Evolutionary conservation across 768 basidiomycete genomes (phyloP).

Genomic region (Lactifluus pinguis): DNA sequence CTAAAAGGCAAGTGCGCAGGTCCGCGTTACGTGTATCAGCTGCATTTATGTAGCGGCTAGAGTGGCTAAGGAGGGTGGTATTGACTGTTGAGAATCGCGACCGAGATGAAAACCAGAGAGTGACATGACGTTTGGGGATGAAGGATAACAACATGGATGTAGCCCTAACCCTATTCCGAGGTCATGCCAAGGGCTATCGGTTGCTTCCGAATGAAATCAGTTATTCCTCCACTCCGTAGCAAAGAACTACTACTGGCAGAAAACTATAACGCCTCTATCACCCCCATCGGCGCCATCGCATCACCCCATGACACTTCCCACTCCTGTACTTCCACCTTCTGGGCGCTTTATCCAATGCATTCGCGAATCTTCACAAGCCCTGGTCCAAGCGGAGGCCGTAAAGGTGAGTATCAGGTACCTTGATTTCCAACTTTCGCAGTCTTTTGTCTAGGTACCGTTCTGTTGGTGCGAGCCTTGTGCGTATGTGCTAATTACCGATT

Average conservation of each 20-base stretch:
- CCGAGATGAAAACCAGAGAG: background rate
- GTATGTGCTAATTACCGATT: background rate
- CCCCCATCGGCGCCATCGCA: background rate
- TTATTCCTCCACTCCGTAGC: background rate
- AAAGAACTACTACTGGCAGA: background rate
- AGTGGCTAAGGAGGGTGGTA: background rate
- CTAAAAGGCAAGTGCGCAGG: constrained; percentile 42
- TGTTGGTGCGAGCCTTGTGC: background rate
- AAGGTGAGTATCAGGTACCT: constrained; percentile 33
- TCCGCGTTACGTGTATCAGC: constrained; percentile 28
- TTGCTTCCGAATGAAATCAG: background rate
- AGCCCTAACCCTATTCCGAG: constrained; percentile 6
- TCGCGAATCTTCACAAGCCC: constrained; percentile 40
- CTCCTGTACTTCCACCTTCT: constrained; percentile 35
- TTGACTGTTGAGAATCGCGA: background rate
- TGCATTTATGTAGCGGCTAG: background rate
- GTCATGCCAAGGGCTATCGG: background rate
- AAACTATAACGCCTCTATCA: background rate
- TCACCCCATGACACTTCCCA: background rate
- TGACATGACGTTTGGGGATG: background rate
- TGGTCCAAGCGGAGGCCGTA: constrained; percentile 42
- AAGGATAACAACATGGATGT: background rate
- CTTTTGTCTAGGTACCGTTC: background rate
- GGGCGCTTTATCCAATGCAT: constrained; percentile 43
- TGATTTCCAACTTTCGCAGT: background rate